phyloP scores from a whole-genome alignment of 2,329 filamentous ascomycete genomes.

The Aspergillus uvarum region DNA sequence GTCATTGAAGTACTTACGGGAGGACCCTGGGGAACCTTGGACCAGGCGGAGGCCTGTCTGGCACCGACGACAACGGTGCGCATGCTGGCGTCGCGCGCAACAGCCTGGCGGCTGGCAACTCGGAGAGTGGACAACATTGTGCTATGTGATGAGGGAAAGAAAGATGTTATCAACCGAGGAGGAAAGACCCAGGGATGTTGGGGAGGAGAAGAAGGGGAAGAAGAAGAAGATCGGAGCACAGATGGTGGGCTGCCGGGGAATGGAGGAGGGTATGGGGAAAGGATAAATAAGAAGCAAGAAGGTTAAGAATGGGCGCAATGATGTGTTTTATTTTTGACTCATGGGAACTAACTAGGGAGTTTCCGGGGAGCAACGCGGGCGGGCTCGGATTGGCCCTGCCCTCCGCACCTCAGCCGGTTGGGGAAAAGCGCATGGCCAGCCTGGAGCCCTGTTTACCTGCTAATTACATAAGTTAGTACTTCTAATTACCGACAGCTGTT shows the following conservation, averaged over 20 bases:
- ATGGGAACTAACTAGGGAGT: constrained; percentile 22
- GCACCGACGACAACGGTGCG: constrained; percentile 45
- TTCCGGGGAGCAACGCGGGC: constrained; percentile 17
- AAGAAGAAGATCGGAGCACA: constrained; percentile 1
- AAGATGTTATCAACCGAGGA: background rate
- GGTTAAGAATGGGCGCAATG: constrained; percentile 11
- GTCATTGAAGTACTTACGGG: constrained; percentile 63
- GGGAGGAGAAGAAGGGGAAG: background rate
- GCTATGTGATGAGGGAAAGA: constrained; percentile 1
- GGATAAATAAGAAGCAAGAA: constrained; percentile 8
- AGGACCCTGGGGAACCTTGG: constrained; percentile 88
- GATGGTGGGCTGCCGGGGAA: background rate
- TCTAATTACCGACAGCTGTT: too few relatives aligned
- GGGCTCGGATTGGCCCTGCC: constrained; percentile 12
- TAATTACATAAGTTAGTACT: too few relatives aligned
- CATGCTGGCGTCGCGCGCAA: constrained; percentile 39
- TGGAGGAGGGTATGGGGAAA: background rate
- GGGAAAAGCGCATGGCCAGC: background rate
- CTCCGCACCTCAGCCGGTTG: constrained; percentile 13
- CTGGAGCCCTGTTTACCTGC: too few relatives aligned
- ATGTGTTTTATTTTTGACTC: constrained; percentile 23
- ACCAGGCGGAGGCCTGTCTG: constrained; percentile 78
- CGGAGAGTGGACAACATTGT: constrained; percentile 50
- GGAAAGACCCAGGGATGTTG: background rate
- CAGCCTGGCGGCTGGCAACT: constrained; percentile 45